Evolutionary conservation across 176 grass and related monocot genomes (phyloP).

Genomic region (Zoysia japonica): DNA sequence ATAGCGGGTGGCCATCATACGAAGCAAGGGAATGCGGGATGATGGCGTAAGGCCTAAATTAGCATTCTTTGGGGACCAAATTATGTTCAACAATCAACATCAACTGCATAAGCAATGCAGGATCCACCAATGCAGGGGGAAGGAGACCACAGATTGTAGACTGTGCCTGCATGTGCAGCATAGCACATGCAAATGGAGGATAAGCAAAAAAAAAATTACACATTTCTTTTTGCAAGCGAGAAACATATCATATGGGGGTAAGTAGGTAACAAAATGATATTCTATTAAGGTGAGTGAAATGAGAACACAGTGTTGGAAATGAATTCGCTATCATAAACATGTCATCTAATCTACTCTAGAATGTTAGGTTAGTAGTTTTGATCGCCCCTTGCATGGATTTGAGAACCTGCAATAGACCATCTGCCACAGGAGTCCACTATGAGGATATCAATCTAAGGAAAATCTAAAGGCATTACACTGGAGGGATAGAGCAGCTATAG

Average conservation of each 20-base stretch:
- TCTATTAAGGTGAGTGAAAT: background rate
- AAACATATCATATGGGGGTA: background rate
- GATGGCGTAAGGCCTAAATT: slow-evolving; percentile 31
- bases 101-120: slow-evolving; percentile 23
- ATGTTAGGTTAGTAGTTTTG: slow-evolving; percentile 33
- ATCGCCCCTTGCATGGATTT: slow-evolving; percentile 18
- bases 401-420: slow-evolving; percentile 19
- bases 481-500: slow-evolving; percentile 16
- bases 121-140: background rate
- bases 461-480: slow-evolving; percentile 12
- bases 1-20: slow-evolving; percentile 7
- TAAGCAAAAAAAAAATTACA: background rate
- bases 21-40: slow-evolving; percentile 13
- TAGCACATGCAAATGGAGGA: slow-evolving; percentile 28
- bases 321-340: slow-evolving; percentile 25
- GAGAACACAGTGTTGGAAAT: slow-evolving; percentile 1
- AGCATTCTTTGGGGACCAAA: slow-evolving; percentile 39
- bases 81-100: slow-evolving; percentile 41
- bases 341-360: slow-evolving; percentile 39
- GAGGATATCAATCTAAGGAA: slow-evolving; percentile 24
- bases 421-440: slow-evolving; percentile 1
- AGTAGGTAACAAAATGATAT: background rate
- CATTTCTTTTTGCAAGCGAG: background rate
- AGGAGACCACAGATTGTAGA: background rate
- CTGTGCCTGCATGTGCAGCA: slow-evolving; percentile 27